Evolutionary conservation across 768 basidiomycete species (phyloP), one percentile per base, ranked within the genome.

Genomic region (Auricularia sp.): DNA sequence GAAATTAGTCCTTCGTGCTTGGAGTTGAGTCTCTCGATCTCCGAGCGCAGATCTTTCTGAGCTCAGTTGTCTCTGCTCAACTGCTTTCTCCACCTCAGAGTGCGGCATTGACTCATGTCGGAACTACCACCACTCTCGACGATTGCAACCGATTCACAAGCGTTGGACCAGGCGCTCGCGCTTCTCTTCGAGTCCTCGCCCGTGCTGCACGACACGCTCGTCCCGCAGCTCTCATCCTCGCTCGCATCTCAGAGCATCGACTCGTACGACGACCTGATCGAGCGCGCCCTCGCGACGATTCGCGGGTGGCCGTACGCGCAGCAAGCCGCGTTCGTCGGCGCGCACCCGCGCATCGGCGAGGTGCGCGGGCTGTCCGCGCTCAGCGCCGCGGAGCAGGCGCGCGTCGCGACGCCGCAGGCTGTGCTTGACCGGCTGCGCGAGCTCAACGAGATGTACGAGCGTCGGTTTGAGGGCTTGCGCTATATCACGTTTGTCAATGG

Each of bases 401-500:
- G 75, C 3, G 75, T 75, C 11, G 80, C 82, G 21, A 92, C 92
- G 8, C 83, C 87, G 5, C 86, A 89, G 34, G 86, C 85, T 65
- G 87, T 94, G 44, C 78, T 96, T 24, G 82, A 77, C 5, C 84
- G 91, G 8, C 81, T 97, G 18, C 81, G 73, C 37, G 83, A 89
- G 68, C 81, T 96, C 62, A 97, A 97, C 69, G 80, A 77, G 11
- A 83, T 83, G 68, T 96, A 95, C 71, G 91, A 94, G 72, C 76
- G 72, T 35, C 76, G 76, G 63, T 96, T 87, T 70, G 85, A 88
- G 0, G 86, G 88, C 3, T 73, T 97, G 68, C 82, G 90, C 21
- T 96, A 93, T 71, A 91, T 97, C 76, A 94, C 92, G 4, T 97
- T 94, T 71, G 94, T 96, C 47, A 92, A 94, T 70, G 91, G 92